Conservation (phyloP, 2,329 filamentous ascomycete species). For the Tolypocladium endophyticum region DNA sequence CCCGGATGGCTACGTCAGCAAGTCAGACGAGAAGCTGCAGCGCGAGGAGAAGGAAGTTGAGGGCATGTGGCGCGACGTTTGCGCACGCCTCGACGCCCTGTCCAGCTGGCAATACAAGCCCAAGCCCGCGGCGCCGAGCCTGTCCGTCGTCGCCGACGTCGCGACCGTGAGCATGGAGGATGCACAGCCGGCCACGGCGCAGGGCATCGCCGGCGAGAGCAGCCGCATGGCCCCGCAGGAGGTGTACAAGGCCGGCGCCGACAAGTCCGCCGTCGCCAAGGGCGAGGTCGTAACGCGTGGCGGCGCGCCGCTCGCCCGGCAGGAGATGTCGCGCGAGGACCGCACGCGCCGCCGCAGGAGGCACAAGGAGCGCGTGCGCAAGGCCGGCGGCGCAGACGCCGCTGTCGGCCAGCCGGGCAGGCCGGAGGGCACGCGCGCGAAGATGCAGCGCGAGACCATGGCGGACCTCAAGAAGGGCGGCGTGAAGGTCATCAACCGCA, state of each 20-base stretch:
- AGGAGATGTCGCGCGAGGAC: constrained; percentile 84
- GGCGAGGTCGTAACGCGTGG: constrained; percentile 69
- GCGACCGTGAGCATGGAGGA: constrained; percentile 94
- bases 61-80: constrained; percentile 71
- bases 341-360: constrained; percentile 65
- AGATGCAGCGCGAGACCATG: constrained; percentile 39
- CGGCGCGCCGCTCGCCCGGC: constrained; percentile 65
- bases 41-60: constrained; percentile 78
- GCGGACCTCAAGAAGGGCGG: constrained; percentile 70
- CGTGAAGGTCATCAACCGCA: constrained; percentile 85
- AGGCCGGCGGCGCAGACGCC: constrained; percentile 40
- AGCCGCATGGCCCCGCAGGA: constrained; percentile 89
- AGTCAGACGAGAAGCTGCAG: constrained; percentile 69
- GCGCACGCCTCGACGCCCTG: constrained; percentile 72
- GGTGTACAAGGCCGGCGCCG: constrained; percentile 73
- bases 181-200: constrained; percentile 73
- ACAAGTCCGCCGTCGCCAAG: constrained; percentile 50
- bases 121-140: constrained; percentile 66
- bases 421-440: constrained; percentile 42
- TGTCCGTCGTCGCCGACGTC: constrained; percentile 82
- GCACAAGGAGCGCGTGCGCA: constrained; percentile 76
- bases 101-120: constrained; percentile 95
- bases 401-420: constrained; percentile 8
- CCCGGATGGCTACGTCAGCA: constrained; percentile 68
- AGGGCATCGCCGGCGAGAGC: constrained; percentile 55